Evolutionary conservation across 768 basidiomycete genomes (phyloP).

Genomic region (Kwoniella bestiolae): DNA sequence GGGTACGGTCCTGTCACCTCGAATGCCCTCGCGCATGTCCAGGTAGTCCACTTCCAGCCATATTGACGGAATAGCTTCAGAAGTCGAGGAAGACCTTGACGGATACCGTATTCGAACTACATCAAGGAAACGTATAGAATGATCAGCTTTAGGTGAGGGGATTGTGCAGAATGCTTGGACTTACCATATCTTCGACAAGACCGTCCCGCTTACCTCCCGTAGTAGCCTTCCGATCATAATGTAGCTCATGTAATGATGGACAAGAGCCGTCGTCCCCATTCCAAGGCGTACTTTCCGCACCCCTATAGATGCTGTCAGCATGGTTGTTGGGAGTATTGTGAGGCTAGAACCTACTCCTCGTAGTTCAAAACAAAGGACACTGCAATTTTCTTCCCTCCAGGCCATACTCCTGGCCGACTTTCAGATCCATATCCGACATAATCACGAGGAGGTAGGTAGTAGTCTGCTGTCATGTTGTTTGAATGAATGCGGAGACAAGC

Average conservation of each 20-base stretch:
- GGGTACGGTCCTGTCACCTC: conserved; percentile 33
- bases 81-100: conserved; percentile 37
- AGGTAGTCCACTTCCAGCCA: conserved; percentile 40
- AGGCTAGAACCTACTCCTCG: conserved; percentile 32
- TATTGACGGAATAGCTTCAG: conserved; percentile 37
- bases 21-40: conserved; percentile 35
- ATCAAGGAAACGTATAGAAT: no score
- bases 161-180: background rate
- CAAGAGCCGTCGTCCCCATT: conserved; percentile 39
- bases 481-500: no score
- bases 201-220: conserved; percentile 32
- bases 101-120: conserved; percentile 45
- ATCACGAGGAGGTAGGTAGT: conserved; percentile 35
- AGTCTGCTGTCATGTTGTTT: conserved; percentile 3
- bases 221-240: conserved; percentile 29
- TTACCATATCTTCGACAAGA: conserved; percentile 40
- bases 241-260: conserved; percentile 35
- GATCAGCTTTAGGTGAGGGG: no score
- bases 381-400: conserved; percentile 39
- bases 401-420: conserved; percentile 31
- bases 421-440: conserved; percentile 40
- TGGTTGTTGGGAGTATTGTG: background rate
- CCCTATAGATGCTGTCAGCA: conserved; percentile 1
- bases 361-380: conserved; percentile 43
- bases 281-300: conserved; percentile 41